Base-by-base conservation (phyloP, 139 green algal species). In the Diplosphaera chodatii region DNA sequence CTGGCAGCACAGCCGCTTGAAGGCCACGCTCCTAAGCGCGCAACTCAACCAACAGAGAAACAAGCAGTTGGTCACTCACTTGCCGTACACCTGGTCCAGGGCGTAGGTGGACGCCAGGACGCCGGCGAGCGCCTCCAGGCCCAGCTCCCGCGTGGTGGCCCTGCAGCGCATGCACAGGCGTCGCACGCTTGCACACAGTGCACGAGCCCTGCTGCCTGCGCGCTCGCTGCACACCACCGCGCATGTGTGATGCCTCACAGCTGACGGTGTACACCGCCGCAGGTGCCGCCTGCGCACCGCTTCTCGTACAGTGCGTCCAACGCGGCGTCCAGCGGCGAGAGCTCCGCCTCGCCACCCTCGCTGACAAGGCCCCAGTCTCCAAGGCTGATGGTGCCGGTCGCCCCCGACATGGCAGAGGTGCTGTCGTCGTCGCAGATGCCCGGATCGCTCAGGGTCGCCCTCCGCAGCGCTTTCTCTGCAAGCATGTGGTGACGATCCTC, bases 261-360 rank as follows among this genome's bases (percentile, higher is more conserved):
- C n/a, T n/a, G n/a, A n/a, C n/a, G n/a, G n/a, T n/a, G n/a, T n/a
- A n/a, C n/a, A n/a, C n/a, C n/a, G n/a, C n/a, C n/a, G n/a, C n/a
- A n/a, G n/a, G n/a, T n/a, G n/a, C n/a, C n/a, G n/a, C n/a, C n/a
- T n/a, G n/a, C n/a, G 6, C 63, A 83, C 80, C 80, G 75, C 64
- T 85, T 87, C 65, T 87, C 82, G 32, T 87, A 87, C 25, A 86
- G 74, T 32, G 77, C 74, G 23, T 87, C 82, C 30, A 87, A 70
- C 0, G 40, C 37, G 0, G 27, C 41, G 1, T 74, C 75, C 63
- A 84, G 75, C 20, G 59, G 40, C 63, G 82, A 25, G 23, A 25
- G 10, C 15, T 70, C 66, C 34, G 48, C 3, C 13, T 23, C 18
- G 3, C 3, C 8, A 4, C 13, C 13, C 4, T 27, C 48, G 3